Evolutionary conservation across 179 eudicot genomes (phyloP).

Genomic region (Beta lomatogona): DNA sequence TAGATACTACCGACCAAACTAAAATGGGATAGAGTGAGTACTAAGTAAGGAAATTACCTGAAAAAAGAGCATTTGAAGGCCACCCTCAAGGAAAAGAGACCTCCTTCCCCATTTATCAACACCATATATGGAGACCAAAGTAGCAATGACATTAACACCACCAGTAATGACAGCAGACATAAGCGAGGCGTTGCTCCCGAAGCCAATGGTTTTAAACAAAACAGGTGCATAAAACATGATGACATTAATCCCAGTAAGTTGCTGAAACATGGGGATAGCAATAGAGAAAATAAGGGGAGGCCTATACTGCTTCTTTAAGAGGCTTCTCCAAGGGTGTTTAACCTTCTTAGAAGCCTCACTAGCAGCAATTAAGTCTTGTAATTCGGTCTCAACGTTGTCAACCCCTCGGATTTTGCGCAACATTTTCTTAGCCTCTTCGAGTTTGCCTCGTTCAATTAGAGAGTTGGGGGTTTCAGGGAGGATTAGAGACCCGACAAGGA

Average conservation of each 20-base stretch:
- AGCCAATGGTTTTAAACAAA: constrained; percentile 51
- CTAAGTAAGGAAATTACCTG: constrained; percentile 29
- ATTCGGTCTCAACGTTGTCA: constrained; percentile 41
- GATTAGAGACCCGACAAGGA: constrained; percentile 26
- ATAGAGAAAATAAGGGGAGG: constrained; percentile 52
- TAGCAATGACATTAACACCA: constrained; percentile 36
- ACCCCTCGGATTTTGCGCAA: constrained; percentile 40
- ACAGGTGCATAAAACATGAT: constrained; percentile 62
- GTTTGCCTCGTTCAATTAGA: constrained; percentile 42
- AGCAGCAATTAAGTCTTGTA: constrained; percentile 43
- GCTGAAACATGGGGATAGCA: constrained; percentile 48
- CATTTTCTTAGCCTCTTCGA: constrained; percentile 28
- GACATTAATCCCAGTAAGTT: constrained; percentile 49
- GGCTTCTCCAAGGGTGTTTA: constrained; percentile 48
- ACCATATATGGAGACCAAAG: constrained; percentile 42
- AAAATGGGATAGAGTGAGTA: background rate
- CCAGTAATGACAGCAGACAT: constrained; percentile 57
- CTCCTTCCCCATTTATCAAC: constrained; percentile 53
- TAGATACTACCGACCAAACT: no score
- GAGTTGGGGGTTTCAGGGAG: constrained; percentile 56
- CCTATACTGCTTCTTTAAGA: constrained; percentile 37
- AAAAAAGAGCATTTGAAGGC: constrained; percentile 56
- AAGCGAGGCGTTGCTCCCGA: constrained; percentile 40
- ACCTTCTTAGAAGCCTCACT: constrained; percentile 41
- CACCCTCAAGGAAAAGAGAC: constrained; percentile 51